These are phyloP conservation scores for Spiraea crenata DNA, from an alignment of 331 rosid genomes.

Conservation along the genomic window DNA sequence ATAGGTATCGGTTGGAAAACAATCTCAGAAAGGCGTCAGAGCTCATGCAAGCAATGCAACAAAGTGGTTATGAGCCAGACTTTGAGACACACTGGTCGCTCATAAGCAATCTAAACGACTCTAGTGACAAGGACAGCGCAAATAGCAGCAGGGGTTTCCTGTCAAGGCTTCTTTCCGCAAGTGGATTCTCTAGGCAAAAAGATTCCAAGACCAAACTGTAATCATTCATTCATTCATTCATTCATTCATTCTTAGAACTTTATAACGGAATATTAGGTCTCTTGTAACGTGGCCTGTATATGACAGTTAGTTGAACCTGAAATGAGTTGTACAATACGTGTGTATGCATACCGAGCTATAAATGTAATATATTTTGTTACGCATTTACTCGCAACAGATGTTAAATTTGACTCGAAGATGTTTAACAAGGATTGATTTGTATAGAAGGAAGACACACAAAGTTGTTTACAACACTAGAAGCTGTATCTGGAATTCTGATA, in stretches of 20 bases:
- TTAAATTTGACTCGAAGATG: too few relatives aligned
- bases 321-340: neutral
- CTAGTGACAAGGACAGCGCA: constrained; percentile 31
- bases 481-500: too few relatives aligned
- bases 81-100: constrained; percentile 94
- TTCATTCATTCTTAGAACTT: neutral
- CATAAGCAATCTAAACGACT: constrained; percentile 60
- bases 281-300: neutral
- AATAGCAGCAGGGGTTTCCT: constrained; percentile 60
- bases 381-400: too few relatives aligned
- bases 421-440: too few relatives aligned
- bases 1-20: constrained; percentile 48
- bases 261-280: neutral
- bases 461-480: too few relatives aligned
- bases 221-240: neutral
- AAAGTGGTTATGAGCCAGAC: constrained; percentile 73
- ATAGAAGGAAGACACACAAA: too few relatives aligned
- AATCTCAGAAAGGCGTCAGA: constrained; percentile 62
- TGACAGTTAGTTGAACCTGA: neutral
- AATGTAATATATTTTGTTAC: neutral
- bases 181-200: constrained; percentile 56
- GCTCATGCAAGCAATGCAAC: constrained; percentile 77
- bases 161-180: constrained; percentile 66
- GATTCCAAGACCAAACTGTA: constrained; percentile 23
- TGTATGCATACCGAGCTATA: neutral